Conservation (phyloP, 179 eudicot genomes). For the Vitellaria paradoxa region DNA sequence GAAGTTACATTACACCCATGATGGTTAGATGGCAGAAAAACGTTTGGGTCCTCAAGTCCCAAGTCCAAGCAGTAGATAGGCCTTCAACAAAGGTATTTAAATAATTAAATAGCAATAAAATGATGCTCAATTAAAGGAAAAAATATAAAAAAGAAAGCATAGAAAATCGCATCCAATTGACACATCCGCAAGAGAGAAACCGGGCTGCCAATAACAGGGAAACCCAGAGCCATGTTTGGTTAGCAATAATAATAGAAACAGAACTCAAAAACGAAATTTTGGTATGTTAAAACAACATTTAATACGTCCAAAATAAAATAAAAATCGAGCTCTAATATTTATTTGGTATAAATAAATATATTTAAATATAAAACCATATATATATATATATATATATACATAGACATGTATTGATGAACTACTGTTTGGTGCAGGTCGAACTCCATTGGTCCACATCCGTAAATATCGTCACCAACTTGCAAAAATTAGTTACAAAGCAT, state of each 20-base stretch:
- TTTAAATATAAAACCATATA: not conserved
- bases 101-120: not conserved
- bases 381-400: not conserved
- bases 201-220: no score
- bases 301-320: no score
- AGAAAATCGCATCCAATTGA: conserved; percentile 15
- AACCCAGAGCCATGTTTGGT: no score
- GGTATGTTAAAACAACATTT: no score
- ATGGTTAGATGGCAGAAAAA: no score
- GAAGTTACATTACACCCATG: no score
- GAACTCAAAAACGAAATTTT: no score
- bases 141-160: conserved; percentile 7
- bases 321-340: no score
- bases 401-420: not conserved
- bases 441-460: not conserved
- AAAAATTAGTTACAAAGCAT: not conserved
- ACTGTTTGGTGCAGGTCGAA: not conserved
- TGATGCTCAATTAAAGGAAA: not conserved
- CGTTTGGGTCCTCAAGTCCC: no score
- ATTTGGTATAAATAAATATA: no score
- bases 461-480: not conserved
- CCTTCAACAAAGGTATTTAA: not conserved
- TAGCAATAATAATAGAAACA: no score
- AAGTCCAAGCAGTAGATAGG: no score
- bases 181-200: not conserved